These are phyloP conservation scores for Penicillium pancosmium DNA, from an alignment of 495 filamentous ascomycete species.

Conservation along the genomic window DNA sequence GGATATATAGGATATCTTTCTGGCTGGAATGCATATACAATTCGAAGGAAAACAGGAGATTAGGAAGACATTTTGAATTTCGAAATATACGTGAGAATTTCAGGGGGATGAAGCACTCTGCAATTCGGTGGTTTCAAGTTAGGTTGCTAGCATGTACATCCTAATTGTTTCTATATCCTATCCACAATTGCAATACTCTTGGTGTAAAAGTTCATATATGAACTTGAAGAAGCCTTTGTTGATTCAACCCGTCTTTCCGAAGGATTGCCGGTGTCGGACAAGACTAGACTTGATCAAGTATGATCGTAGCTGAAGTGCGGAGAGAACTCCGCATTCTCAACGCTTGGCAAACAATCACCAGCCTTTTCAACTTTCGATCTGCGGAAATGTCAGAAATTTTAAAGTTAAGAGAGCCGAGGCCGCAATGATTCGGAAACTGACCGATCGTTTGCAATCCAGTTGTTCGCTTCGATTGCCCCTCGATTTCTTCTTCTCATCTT, in stretches of 20 bases:
- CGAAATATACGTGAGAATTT: no score
- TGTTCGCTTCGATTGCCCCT: background rate
- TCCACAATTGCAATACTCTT: no score
- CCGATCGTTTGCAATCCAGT: background rate
- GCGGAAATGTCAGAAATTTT: background rate
- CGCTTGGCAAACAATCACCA: constrained; percentile 1
- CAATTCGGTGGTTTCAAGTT: no score
- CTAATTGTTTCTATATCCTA: no score
- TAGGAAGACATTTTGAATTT: no score
- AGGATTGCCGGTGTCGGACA: background rate
- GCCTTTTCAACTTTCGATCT: background rate
- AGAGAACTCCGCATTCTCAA: constrained; percentile 1
- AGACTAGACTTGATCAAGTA: background rate
- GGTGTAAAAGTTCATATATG: no score
- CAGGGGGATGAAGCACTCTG: no score
- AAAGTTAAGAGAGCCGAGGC: background rate
- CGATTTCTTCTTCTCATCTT: background rate
- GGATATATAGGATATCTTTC: no score
- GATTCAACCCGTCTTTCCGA: background rate
- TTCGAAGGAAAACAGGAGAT: no score
- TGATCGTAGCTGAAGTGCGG: background rate
- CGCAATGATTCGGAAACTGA: no score
- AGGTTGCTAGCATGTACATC: no score
- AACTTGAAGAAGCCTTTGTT: background rate
- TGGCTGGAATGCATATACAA: no score